These are phyloP conservation scores for Penicillium olsonii DNA, from an alignment of 2,329 filamentous ascomycete genomes.

Conservation along the genomic window DNA sequence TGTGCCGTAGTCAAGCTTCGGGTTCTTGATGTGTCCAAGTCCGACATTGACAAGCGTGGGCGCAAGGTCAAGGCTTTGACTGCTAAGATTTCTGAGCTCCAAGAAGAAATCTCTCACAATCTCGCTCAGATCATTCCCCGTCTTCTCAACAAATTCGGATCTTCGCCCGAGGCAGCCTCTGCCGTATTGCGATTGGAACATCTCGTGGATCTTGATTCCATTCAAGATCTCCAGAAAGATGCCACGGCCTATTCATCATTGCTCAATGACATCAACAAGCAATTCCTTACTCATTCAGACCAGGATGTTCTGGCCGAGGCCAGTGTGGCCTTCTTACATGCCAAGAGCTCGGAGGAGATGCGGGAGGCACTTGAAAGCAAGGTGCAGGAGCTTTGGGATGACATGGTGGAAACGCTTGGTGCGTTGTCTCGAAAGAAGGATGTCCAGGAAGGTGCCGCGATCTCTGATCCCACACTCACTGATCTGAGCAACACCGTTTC, in stretches of 20 bases:
- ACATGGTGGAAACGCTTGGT: slow-evolving; percentile 71
- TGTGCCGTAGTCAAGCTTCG: slow-evolving; percentile 77
- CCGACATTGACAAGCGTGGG: slow-evolving; percentile 55
- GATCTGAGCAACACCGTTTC: slow-evolving; percentile 73
- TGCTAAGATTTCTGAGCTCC: slow-evolving; percentile 65
- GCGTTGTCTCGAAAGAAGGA: slow-evolving; percentile 71
- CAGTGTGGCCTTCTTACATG: slow-evolving; percentile 77
- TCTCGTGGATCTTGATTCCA: slow-evolving; percentile 80
- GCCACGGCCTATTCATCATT: slow-evolving; percentile 76
- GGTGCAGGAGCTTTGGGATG: slow-evolving; percentile 82
- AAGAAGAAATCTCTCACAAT: slow-evolving; percentile 76
- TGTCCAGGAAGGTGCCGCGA: slow-evolving; percentile 68
- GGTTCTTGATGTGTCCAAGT: slow-evolving; percentile 67
- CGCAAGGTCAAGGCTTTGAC: slow-evolving; percentile 62
- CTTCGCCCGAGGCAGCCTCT: slow-evolving; percentile 81
- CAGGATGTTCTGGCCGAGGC: slow-evolving; percentile 83
- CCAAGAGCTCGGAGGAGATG: slow-evolving; percentile 82
- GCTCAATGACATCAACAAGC: slow-evolving; percentile 87
- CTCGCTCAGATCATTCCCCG: slow-evolving; percentile 79
- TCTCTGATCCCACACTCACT: slow-evolving; percentile 65
- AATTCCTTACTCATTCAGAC: slow-evolving; percentile 91
- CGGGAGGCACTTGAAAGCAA: slow-evolving; percentile 82
- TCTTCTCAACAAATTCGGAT: slow-evolving; percentile 89
- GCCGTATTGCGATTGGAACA: slow-evolving; percentile 84
- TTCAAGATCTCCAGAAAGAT: slow-evolving; percentile 86